Evolutionary conservation across 1,284 basidiomycete genomes (phyloP), one percentile per base, ranked within the genome.

Genomic region (Testicularia cyperi): DNA sequence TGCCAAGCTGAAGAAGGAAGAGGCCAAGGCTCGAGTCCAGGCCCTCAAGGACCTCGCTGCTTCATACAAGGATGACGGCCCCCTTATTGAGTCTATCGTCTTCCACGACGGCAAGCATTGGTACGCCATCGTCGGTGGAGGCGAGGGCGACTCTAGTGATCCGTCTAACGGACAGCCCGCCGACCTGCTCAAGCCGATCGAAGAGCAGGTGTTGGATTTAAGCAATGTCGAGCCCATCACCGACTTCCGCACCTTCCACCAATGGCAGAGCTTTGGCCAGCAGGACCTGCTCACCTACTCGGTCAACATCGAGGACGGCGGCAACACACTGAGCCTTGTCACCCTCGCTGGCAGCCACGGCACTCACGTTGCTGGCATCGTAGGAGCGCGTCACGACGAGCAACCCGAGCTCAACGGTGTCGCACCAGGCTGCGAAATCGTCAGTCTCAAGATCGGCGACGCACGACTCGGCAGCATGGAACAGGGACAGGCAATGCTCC

Each of bases 291-390:
- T 78, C 39, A 77, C 72, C 29, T 78, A 76, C 56, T 65, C 63
- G 8, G 74, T 77, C 55, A 78, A 78, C 54, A 66, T 73, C 31
- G 35, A 66, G 36, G 55, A 69, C 31, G 60, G 70, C 23, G 65
- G 66, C 35, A 55, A 60, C 21, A 30, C 68, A 5, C 68, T 72
- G 33, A 71, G 68, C 42, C 52, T 77, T 22, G 75, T 76, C 36
- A 68, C 65, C 19, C 45, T 70, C 4, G 62, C 70, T n/a, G 77
- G 77, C 14, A 68, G 62, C 23, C 77, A 78, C 51, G 77, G 74
- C 21, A 76, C 77, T 16, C 77, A 78, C 47, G 76, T 78, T 6
- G 77, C 75, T 10, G 74, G 75, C 19, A 78, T 78, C 34, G 72
- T 76, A 23, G 73, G 67, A 19, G 74, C 77, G 4, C 44, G 65